Conservation (phyloP, 352 stramenopile genomes). For the Pythium chondricola region DNA sequence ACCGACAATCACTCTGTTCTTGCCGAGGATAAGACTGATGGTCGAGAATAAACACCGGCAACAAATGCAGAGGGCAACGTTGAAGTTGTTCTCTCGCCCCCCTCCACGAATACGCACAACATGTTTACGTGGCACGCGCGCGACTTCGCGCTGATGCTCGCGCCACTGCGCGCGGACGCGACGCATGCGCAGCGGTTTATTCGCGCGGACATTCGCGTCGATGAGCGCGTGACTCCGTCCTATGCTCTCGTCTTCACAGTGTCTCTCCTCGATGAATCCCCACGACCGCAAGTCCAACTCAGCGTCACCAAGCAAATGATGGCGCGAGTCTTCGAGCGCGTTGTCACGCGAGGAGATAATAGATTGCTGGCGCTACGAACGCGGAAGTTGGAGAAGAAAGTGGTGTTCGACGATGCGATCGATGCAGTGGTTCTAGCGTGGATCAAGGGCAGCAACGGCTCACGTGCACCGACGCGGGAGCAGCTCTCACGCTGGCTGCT, state of each 20-base stretch:
- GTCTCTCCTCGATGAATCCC: not conserved
- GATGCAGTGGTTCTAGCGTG: slow-evolving; percentile 37
- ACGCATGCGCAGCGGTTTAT: slow-evolving; percentile 16
- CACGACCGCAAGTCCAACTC: slow-evolving; percentile 3
- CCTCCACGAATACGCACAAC: too few relatives aligned
- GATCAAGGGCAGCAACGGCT: slow-evolving; percentile 12
- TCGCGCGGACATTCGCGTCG: slow-evolving; percentile 19
- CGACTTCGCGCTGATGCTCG: slow-evolving; percentile 9
- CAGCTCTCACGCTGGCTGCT: slow-evolving; percentile 56
- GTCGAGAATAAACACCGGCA: not conserved
- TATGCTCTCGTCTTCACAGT: slow-evolving; percentile 41
- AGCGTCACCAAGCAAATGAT: slow-evolving; percentile 50
- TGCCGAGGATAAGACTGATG: slow-evolving; percentile 1
- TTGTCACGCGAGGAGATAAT: slow-evolving; percentile 4
- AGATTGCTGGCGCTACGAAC: not conserved
- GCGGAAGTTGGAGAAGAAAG: not conserved
- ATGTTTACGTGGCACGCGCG: slow-evolving; percentile 4
- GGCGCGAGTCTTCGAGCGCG: slow-evolving; percentile 29
- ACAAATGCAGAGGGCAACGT: too few relatives aligned
- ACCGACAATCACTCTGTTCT: too few relatives aligned
- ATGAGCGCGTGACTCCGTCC: slow-evolving; percentile 28
- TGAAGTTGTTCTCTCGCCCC: not conserved
- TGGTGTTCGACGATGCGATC: slow-evolving; percentile 19
- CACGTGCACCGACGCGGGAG: slow-evolving; percentile 29
- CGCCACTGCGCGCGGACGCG: slow-evolving; percentile 15